Evolutionary conservation across 2,329 filamentous ascomycete genomes (phyloP).

Genomic region (Alternaria sp.): DNA sequence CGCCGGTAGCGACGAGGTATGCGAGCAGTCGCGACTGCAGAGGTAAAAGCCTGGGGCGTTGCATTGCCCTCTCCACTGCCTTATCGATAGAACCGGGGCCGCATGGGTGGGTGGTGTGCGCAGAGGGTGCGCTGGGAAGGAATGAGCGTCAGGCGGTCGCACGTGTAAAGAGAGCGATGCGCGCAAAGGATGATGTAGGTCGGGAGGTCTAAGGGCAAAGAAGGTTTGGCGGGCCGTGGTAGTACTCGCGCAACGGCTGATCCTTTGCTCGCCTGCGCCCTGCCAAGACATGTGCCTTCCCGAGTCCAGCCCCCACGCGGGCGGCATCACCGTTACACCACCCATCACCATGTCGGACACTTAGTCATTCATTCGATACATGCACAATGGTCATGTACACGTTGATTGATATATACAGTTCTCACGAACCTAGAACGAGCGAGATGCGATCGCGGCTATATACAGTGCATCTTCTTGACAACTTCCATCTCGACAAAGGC

Average conservation of each 20-base stretch:
- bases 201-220: neutral
- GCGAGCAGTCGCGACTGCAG: constrained; percentile 75
- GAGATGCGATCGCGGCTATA: neutral
- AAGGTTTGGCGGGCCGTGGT: constrained; percentile 1
- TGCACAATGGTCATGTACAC: neutral
- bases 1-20: constrained; percentile 66
- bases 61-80: constrained; percentile 44
- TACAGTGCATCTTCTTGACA: neutral
- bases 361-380: accelerated
- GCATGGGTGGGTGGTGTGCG: constrained; percentile 24
- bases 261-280: neutral
- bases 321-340: neutral
- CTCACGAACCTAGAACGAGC: neutral
- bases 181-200: neutral
- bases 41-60: constrained; percentile 64
- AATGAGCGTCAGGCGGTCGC: neutral
- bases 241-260: neutral
- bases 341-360: neutral
- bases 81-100: constrained; percentile 24
- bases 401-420: neutral
- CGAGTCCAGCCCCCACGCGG: neutral
- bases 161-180: neutral
- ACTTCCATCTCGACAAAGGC: neutral
- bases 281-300: neutral
- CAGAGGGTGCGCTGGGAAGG: constrained; percentile 19